Conservation (phyloP, 1,139 yeast genomes). For the Debaryomyces robertsiae region DNA sequence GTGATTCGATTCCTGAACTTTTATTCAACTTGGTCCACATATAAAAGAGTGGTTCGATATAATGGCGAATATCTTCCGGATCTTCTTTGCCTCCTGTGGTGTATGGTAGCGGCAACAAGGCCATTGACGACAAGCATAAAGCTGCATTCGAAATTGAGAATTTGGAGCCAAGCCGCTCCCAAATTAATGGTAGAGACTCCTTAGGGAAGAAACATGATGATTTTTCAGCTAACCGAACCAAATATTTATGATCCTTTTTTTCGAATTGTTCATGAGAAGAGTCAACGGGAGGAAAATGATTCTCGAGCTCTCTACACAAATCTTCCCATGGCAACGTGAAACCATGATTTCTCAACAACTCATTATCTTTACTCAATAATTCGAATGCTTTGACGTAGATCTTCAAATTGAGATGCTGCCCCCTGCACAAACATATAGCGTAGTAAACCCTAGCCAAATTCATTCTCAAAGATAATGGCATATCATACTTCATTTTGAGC, state of each 20-base stretch:
- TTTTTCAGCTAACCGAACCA: conserved; percentile 48
- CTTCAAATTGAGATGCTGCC: conserved; percentile 66
- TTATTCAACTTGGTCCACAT: conserved; percentile 69
- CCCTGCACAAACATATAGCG: conserved; percentile 71
- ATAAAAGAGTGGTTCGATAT: conserved; percentile 67
- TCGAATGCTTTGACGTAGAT: conserved; percentile 69
- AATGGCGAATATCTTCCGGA: conserved; percentile 50
- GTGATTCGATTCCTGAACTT: conserved; percentile 63
- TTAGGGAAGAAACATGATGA: conserved; percentile 50
- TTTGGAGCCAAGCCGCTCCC: conserved; percentile 43
- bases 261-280: conserved; percentile 35
- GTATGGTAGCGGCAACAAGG: conserved; percentile 50
- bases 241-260: conserved; percentile 44
- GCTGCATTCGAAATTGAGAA: conserved; percentile 63
- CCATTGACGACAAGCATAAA: conserved; percentile 57
- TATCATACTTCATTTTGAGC: conserved; percentile 76
- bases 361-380: conserved; percentile 54
- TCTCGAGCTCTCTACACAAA: conserved; percentile 40
- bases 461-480: conserved; percentile 69
- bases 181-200: conserved; percentile 40
- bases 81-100: conserved; percentile 27
- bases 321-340: conserved; percentile 56
- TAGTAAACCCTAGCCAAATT: conserved; percentile 72
- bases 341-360: conserved; percentile 40
- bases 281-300: conserved; percentile 38